Evolutionary conservation across 352 stramenopile species (phyloP), one percentile per base, ranked within the genome.

Genomic region (Phytophthora megakarya): DNA sequence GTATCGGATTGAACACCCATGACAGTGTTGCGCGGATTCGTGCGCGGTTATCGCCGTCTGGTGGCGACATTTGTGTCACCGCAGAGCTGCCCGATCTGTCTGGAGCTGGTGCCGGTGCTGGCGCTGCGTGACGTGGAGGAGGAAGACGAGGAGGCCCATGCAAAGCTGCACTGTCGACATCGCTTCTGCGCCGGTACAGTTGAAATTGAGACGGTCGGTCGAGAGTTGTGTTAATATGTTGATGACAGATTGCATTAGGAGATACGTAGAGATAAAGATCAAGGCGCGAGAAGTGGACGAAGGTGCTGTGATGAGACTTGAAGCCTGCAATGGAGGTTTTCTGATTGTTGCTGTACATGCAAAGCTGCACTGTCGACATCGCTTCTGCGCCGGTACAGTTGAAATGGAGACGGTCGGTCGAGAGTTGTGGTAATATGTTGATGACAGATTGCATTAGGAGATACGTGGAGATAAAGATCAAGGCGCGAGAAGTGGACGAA

Each of bases 391-490:
- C 33, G 66, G 67, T 85, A 68, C 13, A 35, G 40, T 35, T 12
- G 4, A 35, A 15, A 9, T 4, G 4, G 26, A 9, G 26, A 11
- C 13, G 3, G 30, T 35, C 8, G 13, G 8, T 35, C 13, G 30
- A 12, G 3, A 15, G 30, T 13, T 3, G 30, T 12, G 8, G 2
- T 35, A 15, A 12, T 15, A 35, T 7, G 30, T 12, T 35, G 30
- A 4, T 30, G 64, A 22, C 16, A 84, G 78, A 67, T 0, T 91
- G 82, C 26, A 60, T 91, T 43, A 39, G 50, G 30, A 74, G 62
- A 42, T 89, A 88, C 49, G 73, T 88, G 26, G 39, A 75, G 22
- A 79, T 89, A 59, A 91, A 88, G 65, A 68, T 91, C 42, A 67
- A 74, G 26, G 64, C 65, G 6, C 73, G 73, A 54, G 72, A 90